phyloP scores from a whole-genome alignment of 179 eudicot genomes.

The Corrigiola litoralis region DNA sequence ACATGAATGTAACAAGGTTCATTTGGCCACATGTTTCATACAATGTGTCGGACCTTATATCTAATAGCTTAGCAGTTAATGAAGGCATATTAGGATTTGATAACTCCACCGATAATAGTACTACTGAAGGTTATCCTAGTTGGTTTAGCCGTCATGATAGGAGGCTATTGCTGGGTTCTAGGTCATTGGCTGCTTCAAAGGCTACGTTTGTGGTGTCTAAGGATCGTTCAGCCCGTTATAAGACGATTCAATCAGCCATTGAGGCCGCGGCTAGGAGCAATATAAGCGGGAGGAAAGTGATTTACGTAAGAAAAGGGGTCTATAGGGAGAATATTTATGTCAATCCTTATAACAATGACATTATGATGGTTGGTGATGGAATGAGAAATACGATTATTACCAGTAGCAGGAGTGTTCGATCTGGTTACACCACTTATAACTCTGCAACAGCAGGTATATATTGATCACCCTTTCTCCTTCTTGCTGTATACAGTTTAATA shows the following conservation, averaged over 20 bases:
- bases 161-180: constrained; percentile 26
- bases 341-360: constrained; percentile 33
- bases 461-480: not conserved
- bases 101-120: constrained; percentile 12
- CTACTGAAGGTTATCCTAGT: constrained; percentile 30
- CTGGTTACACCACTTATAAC: constrained; percentile 66
- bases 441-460: constrained; percentile 52
- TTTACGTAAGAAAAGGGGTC: constrained; percentile 42
- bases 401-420: constrained; percentile 45
- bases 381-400: constrained; percentile 42
- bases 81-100: constrained; percentile 28
- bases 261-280: constrained; percentile 51
- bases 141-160: constrained; percentile 49
- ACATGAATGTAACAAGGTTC: constrained; percentile 43
- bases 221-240: constrained; percentile 39
- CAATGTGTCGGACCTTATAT: constrained; percentile 59
- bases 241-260: constrained; percentile 54
- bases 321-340: constrained; percentile 62
- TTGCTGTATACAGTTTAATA: not conserved
- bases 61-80: constrained; percentile 52
- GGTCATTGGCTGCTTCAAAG: constrained; percentile 7
- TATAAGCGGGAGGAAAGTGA: constrained; percentile 44
- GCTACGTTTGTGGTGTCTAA: constrained; percentile 52
- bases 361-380: constrained; percentile 58
- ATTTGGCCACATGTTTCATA: constrained; percentile 49